Conservation (phyloP, 169 alveolate species). For the Cryptosporidium viatorum region DNA sequence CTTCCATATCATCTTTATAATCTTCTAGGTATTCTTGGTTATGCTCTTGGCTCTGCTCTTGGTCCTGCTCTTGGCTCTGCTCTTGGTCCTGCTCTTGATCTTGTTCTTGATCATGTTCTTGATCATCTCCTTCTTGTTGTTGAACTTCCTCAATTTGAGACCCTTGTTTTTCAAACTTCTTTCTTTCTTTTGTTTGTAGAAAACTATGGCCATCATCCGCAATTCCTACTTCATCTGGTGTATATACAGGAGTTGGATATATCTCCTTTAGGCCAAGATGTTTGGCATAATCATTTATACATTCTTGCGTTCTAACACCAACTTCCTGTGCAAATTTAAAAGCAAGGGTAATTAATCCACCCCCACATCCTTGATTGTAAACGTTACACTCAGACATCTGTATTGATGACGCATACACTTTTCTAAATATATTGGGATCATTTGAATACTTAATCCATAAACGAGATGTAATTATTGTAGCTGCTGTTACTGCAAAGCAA, state of each 20-base stretch:
- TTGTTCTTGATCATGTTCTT: not conserved
- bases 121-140: not conserved
- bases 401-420: slow-evolving; percentile 38
- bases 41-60: not conserved
- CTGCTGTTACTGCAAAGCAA: slow-evolving; percentile 66
- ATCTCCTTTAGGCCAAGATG: slow-evolving; percentile 22
- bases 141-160: not conserved
- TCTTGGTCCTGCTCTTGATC: not conserved
- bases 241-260: slow-evolving; percentile 32
- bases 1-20: not conserved
- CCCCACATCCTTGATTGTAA: slow-evolving; percentile 69
- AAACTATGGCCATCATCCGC: slow-evolving; percentile 75
- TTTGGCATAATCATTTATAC: slow-evolving; percentile 39
- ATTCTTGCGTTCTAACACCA: slow-evolving; percentile 56
- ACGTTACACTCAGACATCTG: slow-evolving; percentile 64
- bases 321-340: slow-evolving; percentile 65
- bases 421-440: not conserved
- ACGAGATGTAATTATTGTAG: slow-evolving; percentile 64
- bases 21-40: not conserved
- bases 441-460: slow-evolving; percentile 56
- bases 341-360: slow-evolving; percentile 67
- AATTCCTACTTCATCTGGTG: slow-evolving; percentile 22
- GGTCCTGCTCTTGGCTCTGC: not conserved
- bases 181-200: slow-evolving; percentile 2
- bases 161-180: not conserved